Evolutionary conservation across 441 rosid species (phyloP), one percentile per base, ranked within the genome.

Genomic region (Gossypium schwendimanii): DNA sequence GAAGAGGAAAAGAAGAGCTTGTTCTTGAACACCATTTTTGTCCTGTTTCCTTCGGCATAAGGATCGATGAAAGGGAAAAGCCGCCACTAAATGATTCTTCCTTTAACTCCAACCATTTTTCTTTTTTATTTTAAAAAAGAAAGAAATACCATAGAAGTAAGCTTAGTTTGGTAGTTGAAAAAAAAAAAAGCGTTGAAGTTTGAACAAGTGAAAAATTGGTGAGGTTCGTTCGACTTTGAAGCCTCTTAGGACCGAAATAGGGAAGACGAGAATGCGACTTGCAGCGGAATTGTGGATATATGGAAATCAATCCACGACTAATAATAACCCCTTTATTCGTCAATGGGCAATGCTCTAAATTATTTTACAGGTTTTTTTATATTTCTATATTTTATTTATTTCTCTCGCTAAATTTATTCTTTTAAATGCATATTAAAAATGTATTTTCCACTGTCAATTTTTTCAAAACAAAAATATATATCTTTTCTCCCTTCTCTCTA

Each of bases 1-100:
- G 97, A 94, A 1, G 97, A 92, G 0, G 94, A 90, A 79, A 95
- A 95, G 86, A 95, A 95, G 17, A 88, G 88, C 74, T 90, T 92
- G 85, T 90, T 94, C 84, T 90, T 95, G 87, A 95, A 95, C 21
- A 94, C 98, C 99, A 92, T 72, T 44, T 39, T 36, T 6, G n/a
- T 24, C 50, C 18, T 3, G n/a, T 12, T 2, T 14, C 39, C 41
- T 55, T 47, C 8, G 73, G 60, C 64, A 50, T 31, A 57, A 65
- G 70, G 55, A 45, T 45, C 20, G 12, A 14, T 23, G 12, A 23
- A 65, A 21, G 12, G 28, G 12, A 21, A 55, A 14, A n/a, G 24
- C 44, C 58, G 23, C 58, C 41, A 2, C 58, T 67, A 67, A 49
- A 49, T 24, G 23, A 49, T 24, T 8, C 59, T 20, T 23, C 36